Evolutionary conservation across 768 basidiomycete genomes (phyloP).

Genomic region (Suillus lakei): DNA sequence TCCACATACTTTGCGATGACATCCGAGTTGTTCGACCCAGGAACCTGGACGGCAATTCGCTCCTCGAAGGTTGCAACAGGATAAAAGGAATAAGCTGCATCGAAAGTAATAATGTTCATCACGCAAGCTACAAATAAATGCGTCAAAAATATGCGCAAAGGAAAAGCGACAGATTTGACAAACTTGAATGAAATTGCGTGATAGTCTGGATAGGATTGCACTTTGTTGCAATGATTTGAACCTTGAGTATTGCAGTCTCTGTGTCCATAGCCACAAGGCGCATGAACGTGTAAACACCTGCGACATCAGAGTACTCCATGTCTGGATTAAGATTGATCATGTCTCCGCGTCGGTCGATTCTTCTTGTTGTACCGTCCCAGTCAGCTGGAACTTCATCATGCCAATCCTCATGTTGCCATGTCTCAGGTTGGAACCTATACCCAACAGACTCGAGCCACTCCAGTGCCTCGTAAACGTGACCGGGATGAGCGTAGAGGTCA

Average conservation of each 20-base stretch:
- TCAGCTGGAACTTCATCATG: slow-evolving; percentile 8
- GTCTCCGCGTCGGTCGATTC: not conserved
- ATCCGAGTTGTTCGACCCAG: not conserved
- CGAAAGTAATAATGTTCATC: slow-evolving; percentile 49
- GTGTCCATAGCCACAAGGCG: not conserved
- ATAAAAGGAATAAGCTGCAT: slow-evolving; percentile 45
- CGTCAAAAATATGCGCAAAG: not conserved
- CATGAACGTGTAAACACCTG: slow-evolving; percentile 30
- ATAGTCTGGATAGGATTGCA: slow-evolving; percentile 41
- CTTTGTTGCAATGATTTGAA: slow-evolving; percentile 46
- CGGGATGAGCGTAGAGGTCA: slow-evolving; percentile 51
- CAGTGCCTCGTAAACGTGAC: slow-evolving; percentile 35
- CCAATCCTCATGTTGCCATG: slow-evolving; percentile 15
- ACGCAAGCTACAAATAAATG: slow-evolving; percentile 37
- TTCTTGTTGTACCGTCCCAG: slow-evolving; percentile 24
- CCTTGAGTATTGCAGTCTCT: slow-evolving; percentile 22
- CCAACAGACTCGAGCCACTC: slow-evolving; percentile 35
- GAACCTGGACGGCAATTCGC: slow-evolving; percentile 27
- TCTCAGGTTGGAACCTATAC: slow-evolving; percentile 31
- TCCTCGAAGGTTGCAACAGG: slow-evolving; percentile 46
- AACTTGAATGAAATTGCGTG: slow-evolving; percentile 53
- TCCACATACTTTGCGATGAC: slow-evolving; percentile 38
- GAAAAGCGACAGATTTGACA: slow-evolving; percentile 18
- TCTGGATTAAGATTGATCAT: not conserved
- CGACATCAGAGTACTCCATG: slow-evolving; percentile 8